Percentiles rank a stretch among this genome's conserved stretches.
Evolutionary conservation across 2,329 filamentous ascomycete genomes (phyloP).

Genomic region (Magnaporthiopsis rhizophila): DNA sequence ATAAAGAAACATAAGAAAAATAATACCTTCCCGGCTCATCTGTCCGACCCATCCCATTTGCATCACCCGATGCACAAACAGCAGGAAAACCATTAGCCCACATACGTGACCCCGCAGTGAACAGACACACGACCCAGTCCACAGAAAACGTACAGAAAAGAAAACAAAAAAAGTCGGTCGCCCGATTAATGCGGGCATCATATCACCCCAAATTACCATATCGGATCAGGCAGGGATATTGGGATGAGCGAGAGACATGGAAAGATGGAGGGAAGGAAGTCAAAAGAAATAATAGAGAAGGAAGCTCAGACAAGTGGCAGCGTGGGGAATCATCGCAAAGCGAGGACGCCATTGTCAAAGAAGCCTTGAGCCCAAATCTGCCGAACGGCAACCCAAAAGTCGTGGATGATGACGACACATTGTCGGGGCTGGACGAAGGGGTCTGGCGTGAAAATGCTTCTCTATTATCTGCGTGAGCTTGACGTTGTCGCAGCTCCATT

Average conservation of each 20-base stretch:
- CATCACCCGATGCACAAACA: not conserved
- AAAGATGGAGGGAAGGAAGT: not conserved
- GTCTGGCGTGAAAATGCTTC: not conserved
- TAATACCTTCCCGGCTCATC: not conserved
- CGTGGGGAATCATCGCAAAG: not conserved
- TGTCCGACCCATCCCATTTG: not conserved
- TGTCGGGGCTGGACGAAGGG: not conserved
- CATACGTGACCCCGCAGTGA: not conserved
- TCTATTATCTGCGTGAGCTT: constrained; percentile 10
- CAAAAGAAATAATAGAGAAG: not conserved
- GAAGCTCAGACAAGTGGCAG: not conserved
- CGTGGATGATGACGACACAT: not conserved
- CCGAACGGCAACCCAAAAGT: not conserved
- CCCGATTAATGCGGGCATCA: too few species aligned
- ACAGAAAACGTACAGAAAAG: not conserved
- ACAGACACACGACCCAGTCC: not conserved
- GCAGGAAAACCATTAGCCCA: not conserved
- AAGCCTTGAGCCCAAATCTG: not conserved
- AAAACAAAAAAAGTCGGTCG: not conserved
- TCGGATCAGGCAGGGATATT: too few species aligned
- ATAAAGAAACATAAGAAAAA: too few species aligned
- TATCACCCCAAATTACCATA: too few species aligned
- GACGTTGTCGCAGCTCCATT: constrained; percentile 20
- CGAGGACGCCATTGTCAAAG: not conserved
- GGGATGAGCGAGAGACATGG: too few species aligned